Percentiles rank a stretch among this genome's conserved stretches.
These are phyloP conservation scores for Gleditsia sinensis DNA, from an alignment of 306 rosid genomes.

Conservation along the genomic window DNA sequence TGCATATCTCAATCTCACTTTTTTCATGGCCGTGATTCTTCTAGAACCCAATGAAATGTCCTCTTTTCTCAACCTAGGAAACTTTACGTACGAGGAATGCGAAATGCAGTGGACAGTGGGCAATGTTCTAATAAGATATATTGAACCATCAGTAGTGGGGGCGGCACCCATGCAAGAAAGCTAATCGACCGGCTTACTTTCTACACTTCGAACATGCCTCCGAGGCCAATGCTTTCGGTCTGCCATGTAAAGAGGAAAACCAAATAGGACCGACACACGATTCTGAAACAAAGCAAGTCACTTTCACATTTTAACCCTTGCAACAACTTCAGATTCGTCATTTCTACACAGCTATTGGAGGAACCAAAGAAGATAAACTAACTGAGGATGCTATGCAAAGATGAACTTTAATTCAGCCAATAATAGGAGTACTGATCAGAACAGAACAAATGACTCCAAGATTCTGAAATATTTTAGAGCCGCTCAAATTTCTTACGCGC, in stretches of 20 bases:
- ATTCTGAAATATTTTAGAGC: not conserved
- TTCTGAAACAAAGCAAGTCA: not conserved
- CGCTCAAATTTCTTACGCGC: not conserved
- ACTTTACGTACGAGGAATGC: not conserved
- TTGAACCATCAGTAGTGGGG: not conserved
- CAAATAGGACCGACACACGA: not conserved
- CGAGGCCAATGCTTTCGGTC: not conserved
- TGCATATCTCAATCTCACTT: not conserved
- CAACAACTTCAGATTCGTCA: not conserved
- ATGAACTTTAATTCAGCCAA: not conserved
- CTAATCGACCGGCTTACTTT: too few species aligned
- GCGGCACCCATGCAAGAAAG: not conserved
- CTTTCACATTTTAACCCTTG: not conserved
- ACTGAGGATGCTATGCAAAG: not conserved
- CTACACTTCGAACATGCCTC: too few species aligned
- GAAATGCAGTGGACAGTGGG: not conserved
- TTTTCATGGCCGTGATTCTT: too few species aligned
- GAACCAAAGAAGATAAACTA: not conserved
- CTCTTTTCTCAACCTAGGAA: not conserved
- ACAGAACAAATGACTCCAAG: not conserved
- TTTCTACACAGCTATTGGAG: slow-evolving; percentile 8
- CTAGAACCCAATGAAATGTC: not conserved
- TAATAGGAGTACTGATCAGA: not conserved
- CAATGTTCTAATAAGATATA: not conserved
- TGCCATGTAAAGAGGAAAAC: not conserved